phyloP scores from a whole-genome alignment of 768 basidiomycete genomes.

The Saitozyma sp. region DNA sequence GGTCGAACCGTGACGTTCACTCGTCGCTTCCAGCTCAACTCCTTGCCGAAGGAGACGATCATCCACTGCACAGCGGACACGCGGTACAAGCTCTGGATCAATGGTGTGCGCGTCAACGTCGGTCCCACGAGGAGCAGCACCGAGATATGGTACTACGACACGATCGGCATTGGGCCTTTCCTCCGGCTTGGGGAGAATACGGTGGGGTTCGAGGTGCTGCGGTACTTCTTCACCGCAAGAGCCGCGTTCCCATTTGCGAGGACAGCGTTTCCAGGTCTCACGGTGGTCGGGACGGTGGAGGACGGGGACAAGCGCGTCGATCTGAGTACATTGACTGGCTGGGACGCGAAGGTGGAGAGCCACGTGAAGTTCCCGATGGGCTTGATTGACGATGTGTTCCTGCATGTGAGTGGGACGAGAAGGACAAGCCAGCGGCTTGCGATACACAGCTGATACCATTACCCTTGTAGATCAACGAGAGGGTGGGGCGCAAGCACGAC shows the following conservation, averaged over 20 bases:
- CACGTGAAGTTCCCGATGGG: slow-evolving; percentile 6
- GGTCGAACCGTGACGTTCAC: slow-evolving; percentile 12
- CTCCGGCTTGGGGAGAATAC: slow-evolving; percentile 16
- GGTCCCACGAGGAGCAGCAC: slow-evolving; percentile 22
- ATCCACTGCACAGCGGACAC: slow-evolving; percentile 26
- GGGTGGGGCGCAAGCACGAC: background rate
- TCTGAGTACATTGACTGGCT: background rate
- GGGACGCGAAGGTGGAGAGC: slow-evolving; percentile 2
- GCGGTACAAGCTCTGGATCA: slow-evolving; percentile 32
- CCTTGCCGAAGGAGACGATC: background rate
- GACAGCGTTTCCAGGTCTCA: slow-evolving; percentile 25
- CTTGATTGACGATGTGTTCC: slow-evolving; percentile 16
- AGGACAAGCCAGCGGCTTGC: background rate
- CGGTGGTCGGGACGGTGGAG: slow-evolving; percentile 14
- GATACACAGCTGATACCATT: too few species aligned
- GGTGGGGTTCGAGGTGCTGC: slow-evolving; percentile 20
- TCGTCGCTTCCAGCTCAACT: background rate
- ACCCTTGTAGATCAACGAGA: slow-evolving; percentile 17
- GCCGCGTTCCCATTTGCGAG: slow-evolving; percentile 28
- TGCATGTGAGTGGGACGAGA: slow-evolving; percentile 7
- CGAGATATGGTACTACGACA: slow-evolving; percentile 28
- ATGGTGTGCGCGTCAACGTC: slow-evolving; percentile 21
- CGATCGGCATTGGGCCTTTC: slow-evolving; percentile 18
- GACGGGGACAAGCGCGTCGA: background rate
- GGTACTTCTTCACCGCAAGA: slow-evolving; percentile 22